These are phyloP conservation scores for Microsporum audouinii DNA, from an alignment of 2,329 filamentous ascomycete genomes.

Conservation along the genomic window DNA sequence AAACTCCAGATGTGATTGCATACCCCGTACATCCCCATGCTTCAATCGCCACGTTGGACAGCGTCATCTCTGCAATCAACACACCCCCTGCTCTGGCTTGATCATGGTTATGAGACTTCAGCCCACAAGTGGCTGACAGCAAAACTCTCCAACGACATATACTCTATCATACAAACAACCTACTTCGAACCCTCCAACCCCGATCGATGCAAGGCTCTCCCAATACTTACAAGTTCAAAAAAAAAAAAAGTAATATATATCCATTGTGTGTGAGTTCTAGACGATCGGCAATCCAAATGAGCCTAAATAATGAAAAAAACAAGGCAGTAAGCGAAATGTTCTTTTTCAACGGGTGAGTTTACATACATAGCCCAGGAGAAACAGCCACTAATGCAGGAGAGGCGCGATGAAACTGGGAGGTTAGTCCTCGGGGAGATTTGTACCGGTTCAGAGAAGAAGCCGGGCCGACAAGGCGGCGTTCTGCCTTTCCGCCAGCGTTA, in stretches of 20 bases:
- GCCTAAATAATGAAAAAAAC: neutral
- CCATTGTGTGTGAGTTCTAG: neutral
- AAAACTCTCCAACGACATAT: neutral
- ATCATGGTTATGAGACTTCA: neutral
- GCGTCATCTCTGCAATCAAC: neutral
- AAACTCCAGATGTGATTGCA: neutral
- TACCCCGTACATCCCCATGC: neutral
- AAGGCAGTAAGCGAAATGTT: neutral
- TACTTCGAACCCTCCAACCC: neutral
- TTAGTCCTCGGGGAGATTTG: neutral
- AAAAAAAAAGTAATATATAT: no score
- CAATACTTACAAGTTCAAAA: neutral
- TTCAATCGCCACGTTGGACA: neutral
- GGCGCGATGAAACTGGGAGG: neutral
- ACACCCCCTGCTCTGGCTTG: neutral
- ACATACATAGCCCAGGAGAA: no score
- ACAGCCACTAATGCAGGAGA: slow-evolving; percentile 1
- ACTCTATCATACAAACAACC: neutral
- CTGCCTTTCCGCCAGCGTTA: slow-evolving; percentile 57
- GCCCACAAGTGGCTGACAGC: neutral
- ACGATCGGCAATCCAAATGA: neutral
- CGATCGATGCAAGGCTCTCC: neutral
- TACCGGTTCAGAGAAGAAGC: neutral
- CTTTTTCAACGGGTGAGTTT: no score
- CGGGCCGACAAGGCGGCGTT: slow-evolving; percentile 45